Conservation (phyloP, 768 basidiomycete species). For the Lactarius vividus region DNA sequence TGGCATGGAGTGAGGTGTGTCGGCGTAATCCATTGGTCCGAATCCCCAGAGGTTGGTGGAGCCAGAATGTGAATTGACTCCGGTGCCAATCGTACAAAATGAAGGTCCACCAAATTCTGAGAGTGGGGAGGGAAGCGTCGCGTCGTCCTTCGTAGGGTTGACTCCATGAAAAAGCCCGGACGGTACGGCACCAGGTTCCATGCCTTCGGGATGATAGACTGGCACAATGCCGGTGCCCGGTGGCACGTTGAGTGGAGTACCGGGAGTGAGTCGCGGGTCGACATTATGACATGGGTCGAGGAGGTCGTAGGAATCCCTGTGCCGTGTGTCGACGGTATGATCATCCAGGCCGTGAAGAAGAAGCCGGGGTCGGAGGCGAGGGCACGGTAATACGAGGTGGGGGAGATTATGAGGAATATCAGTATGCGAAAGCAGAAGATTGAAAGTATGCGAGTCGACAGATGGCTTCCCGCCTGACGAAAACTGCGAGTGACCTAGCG, state of each 20-base stretch:
- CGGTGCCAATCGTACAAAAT: background rate
- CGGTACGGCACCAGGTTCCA: background rate
- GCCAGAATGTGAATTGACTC: background rate
- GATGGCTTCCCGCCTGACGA: conserved; percentile 7
- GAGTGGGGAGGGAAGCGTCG: background rate
- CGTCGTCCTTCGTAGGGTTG: background rate
- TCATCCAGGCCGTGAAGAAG: background rate
- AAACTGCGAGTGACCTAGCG: background rate
- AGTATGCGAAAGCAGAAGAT: background rate
- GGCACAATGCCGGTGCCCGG: background rate
- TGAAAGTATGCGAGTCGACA: conserved; percentile 1
- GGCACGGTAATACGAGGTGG: background rate
- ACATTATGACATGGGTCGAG: background rate
- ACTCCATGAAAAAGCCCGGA: background rate
- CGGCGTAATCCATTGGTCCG: background rate
- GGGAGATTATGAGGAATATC: conserved; percentile 1
- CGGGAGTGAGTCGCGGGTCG: background rate
- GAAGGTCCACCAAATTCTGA: too few relatives aligned
- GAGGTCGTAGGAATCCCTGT: background rate
- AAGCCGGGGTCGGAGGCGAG: background rate
- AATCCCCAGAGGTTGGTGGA: background rate
- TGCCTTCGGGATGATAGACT: background rate
- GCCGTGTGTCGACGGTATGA: background rate
- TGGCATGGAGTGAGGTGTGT: background rate
- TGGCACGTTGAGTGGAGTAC: conserved; percentile 5